Evolutionary conservation across 164 flowering plant species (phyloP).

Genomic region (Vitis amurensis): DNA sequence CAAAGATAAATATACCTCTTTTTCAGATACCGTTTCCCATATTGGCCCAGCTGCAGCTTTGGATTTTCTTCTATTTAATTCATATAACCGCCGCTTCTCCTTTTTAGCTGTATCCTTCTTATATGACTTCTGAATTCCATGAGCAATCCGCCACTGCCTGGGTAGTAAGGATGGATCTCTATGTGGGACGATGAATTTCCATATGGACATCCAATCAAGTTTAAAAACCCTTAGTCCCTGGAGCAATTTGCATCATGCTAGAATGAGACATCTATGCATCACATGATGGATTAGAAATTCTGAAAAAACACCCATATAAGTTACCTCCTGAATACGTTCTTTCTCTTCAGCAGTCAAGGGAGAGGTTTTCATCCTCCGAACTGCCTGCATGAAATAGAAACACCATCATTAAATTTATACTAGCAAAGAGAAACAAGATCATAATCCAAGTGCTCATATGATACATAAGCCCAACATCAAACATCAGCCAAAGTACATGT

Average conservation of each 20-base stretch:
- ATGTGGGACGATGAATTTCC: conserved; percentile 79
- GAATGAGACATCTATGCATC: background rate
- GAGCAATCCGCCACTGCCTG: conserved; percentile 91
- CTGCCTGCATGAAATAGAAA: conserved; percentile 59
- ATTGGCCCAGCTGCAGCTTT: conserved; percentile 35
- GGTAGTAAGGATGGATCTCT: conserved; percentile 90
- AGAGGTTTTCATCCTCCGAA: conserved; percentile 82
- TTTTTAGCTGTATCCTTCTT: conserved; percentile 52
- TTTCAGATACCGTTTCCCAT: conserved; percentile 41
- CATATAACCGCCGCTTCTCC: conserved; percentile 71
- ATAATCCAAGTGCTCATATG: background rate
- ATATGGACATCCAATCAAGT: conserved; percentile 83
- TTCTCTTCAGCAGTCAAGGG: conserved; percentile 84
- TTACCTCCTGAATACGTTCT: conserved; percentile 75
- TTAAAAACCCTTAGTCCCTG: conserved; percentile 75
- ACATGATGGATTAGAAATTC: background rate
- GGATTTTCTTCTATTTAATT: conserved; percentile 44
- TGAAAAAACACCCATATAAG: background rate
- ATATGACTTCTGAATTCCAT: conserved; percentile 86
- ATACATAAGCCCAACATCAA: background rate
- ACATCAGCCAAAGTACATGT: background rate
- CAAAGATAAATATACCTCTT: conserved; percentile 44
- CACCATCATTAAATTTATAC: background rate
- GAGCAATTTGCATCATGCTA: background rate
- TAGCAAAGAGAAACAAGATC: background rate